Evolutionary conservation across 2,329 filamentous ascomycete genomes (phyloP).

Genomic region (Colletotrichum sp.): DNA sequence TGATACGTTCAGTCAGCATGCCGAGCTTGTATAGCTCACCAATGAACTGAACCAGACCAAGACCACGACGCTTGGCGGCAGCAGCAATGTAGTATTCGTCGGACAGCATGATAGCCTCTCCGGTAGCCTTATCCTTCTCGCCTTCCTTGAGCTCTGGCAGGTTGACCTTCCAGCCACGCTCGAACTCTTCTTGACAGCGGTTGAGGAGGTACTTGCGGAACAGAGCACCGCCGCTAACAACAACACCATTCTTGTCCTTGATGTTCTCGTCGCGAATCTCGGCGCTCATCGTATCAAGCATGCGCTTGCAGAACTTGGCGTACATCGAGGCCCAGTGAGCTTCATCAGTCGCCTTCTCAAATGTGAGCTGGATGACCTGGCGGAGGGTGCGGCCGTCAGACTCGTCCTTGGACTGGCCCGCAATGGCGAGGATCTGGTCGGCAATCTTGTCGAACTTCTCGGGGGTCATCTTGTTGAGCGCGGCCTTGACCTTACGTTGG

Average conservation of each 20-base stretch:
- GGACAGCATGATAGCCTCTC: slow-evolving; percentile 83
- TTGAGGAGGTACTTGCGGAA: slow-evolving; percentile 99
- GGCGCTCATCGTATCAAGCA: slow-evolving; percentile 93
- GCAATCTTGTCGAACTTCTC: slow-evolving; percentile 98
- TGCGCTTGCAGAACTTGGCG: slow-evolving; percentile 96
- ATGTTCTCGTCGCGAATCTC: slow-evolving; percentile 97
- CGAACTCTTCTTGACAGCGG: slow-evolving; percentile 97
- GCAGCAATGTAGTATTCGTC: slow-evolving; percentile 97
- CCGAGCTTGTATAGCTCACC: slow-evolving; percentile 98
- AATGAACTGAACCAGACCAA: slow-evolving; percentile 98
- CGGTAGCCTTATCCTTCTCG: slow-evolving; percentile 48
- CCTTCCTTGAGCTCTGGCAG: slow-evolving; percentile 79
- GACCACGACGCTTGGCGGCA: slow-evolving; percentile 93
- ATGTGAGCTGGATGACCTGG: slow-evolving; percentile 98
- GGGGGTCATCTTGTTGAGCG: slow-evolving; percentile 99
- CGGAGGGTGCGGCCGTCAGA: slow-evolving; percentile 91
- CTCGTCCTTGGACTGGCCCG: slow-evolving; percentile 94
- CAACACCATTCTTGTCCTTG: slow-evolving; percentile 84
- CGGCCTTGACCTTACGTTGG: slow-evolving; percentile 98
- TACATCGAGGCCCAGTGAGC: slow-evolving; percentile 99
- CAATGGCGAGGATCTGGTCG: slow-evolving; percentile 90
- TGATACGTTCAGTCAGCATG: slow-evolving; percentile 98
- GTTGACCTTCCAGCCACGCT: slow-evolving; percentile 94
- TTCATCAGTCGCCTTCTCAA: slow-evolving; percentile 98
- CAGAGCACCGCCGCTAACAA: slow-evolving; percentile 89